A percentile compares a stretch with the other conserved stretches of the same genome.
phyloP scores from a whole-genome alignment of 192 early-diverging fungal species.

The Umbelopsis sp. region DNA sequence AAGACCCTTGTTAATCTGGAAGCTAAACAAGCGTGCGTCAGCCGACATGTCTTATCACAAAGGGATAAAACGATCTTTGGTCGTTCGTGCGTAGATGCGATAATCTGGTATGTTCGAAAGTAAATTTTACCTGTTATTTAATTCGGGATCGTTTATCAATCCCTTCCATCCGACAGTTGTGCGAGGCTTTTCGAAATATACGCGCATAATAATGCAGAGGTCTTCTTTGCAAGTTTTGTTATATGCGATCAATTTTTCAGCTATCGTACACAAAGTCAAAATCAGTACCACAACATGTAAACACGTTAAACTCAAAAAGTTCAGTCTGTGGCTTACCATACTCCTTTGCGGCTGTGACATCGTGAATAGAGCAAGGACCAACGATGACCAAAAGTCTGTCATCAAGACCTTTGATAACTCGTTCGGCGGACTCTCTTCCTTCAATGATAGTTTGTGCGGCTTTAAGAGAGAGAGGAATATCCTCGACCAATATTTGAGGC shows the following conservation, averaged over 20 bases:
- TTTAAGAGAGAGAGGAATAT: slow-evolving; percentile 73
- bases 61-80: not conserved
- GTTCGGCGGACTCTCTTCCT: slow-evolving; percentile 65
- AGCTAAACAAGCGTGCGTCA: slow-evolving; percentile 35
- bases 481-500: slow-evolving; percentile 94
- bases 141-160: slow-evolving; percentile 80
- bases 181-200: slow-evolving; percentile 88
- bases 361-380: slow-evolving; percentile 87
- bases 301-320: not conserved
- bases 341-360: slow-evolving; percentile 76
- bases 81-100: not conserved
- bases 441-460: slow-evolving; percentile 76
- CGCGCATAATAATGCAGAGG: slow-evolving; percentile 78
- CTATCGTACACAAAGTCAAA: slow-evolving; percentile 31
- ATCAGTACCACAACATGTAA: not conserved
- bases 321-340: slow-evolving; percentile 55
- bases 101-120: not conserved
- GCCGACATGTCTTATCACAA: not conserved
- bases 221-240: slow-evolving; percentile 59
- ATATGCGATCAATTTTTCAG: slow-evolving; percentile 61
- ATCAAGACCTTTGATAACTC: slow-evolving; percentile 70
- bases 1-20: slow-evolving; percentile 84
- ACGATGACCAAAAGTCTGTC: slow-evolving; percentile 83
- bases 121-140: slow-evolving; percentile 59
- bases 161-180: slow-evolving; percentile 95